Conservation (phyloP, 108 stramenopile genomes). For the Stephanodiscus triporus region DNA sequence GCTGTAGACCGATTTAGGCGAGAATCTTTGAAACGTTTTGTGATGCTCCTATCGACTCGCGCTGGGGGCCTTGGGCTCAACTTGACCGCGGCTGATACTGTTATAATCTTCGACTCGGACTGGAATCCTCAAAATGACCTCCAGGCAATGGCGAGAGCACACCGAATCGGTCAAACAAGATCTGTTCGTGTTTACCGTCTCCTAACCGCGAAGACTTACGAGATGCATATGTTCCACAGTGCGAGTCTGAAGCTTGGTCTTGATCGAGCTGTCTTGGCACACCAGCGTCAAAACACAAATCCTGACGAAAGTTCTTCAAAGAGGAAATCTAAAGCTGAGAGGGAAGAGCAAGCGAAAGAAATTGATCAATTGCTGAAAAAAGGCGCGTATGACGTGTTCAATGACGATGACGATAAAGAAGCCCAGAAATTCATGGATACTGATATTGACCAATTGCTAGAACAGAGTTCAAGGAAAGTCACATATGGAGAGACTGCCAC, state of each 20-base stretch:
- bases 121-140: constrained; percentile 84
- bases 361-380: constrained; percentile 82
- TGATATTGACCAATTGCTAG: constrained; percentile 89
- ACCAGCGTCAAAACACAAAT: constrained; percentile 70
- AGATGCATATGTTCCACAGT: constrained; percentile 97
- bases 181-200: constrained; percentile 80
- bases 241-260: constrained; percentile 96
- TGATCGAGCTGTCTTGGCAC: constrained; percentile 95
- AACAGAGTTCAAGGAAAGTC: constrained; percentile 75
- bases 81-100: constrained; percentile 96
- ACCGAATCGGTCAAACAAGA: constrained; percentile 96
- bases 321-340: constrained; percentile 65
- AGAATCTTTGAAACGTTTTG: constrained; percentile 82
- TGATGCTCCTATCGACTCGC: constrained; percentile 95
- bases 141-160: constrained; percentile 96
- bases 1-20: constrained; percentile 93
- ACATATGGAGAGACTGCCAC: constrained; percentile 70
- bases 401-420: constrained; percentile 84
- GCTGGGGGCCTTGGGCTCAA: constrained; percentile 92
- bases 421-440: constrained; percentile 87
- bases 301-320: constrained; percentile 47
- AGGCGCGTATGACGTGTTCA: constrained; percentile 87
- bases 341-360: constrained; percentile 80
- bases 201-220: constrained; percentile 95
- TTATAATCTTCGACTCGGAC: constrained; percentile 92